Percentiles rank a stretch among this genome's conserved stretches.
Conservation (phyloP, 345 rosid species). For the Eucalyptus cloeziana region DNA sequence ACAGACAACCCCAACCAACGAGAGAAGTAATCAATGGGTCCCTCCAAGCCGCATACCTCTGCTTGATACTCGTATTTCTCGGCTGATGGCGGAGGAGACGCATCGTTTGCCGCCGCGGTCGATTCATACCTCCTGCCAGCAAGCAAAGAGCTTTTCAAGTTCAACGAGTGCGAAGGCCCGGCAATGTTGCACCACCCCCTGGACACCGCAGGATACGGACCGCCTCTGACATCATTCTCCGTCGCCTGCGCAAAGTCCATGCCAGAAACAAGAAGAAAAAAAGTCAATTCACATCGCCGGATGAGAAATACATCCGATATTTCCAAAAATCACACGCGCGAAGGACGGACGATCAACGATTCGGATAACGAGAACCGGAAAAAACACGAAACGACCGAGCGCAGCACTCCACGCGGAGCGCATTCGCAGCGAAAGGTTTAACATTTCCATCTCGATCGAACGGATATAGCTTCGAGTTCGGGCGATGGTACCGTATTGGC, state of each 20-base stretch:
- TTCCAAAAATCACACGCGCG: background rate
- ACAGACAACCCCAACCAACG: background rate
- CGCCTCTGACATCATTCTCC: conserved; percentile 17
- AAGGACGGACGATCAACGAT: background rate
- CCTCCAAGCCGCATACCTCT: conserved; percentile 31
- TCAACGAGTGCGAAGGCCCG: conserved; percentile 8
- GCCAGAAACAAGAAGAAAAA: background rate
- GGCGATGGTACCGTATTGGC: conserved; percentile 20
- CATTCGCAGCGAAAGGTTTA: background rate
- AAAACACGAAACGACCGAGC: background rate
- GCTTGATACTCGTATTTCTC: conserved; percentile 96
- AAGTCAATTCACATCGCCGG: background rate
- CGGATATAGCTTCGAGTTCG: background rate
- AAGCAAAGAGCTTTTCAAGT: conserved; percentile 18
- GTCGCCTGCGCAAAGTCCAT: conserved; percentile 19
- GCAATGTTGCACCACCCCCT: conserved; percentile 11
- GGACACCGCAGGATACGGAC: conserved; percentile 48
- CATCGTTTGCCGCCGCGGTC: conserved; percentile 54
- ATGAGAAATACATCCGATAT: background rate
- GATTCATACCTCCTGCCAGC: conserved; percentile 46
- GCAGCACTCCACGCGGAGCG: background rate
- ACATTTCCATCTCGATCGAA: background rate
- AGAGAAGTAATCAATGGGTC: background rate
- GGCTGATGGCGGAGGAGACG: conserved; percentile 34
- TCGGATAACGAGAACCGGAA: background rate